A percentile compares a stretch with the other conserved stretches of the same genome.
These are phyloP conservation scores for Apiospora arundinis DNA, from an alignment of 2,329 filamentous ascomycete genomes.

Conservation along the genomic window DNA sequence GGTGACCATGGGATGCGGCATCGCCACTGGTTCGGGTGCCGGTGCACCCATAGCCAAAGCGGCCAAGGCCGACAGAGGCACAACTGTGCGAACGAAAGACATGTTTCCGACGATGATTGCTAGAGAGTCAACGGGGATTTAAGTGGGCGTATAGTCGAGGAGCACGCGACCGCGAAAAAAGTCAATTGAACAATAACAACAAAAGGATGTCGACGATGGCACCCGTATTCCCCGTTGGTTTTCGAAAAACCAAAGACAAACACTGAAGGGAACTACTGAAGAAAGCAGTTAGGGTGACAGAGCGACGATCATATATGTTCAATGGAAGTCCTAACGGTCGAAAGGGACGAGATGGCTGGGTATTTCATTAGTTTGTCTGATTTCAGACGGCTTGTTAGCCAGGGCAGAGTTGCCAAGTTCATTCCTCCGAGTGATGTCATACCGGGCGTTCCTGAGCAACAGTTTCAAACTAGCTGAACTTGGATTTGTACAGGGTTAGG, in stretches of 20 bases:
- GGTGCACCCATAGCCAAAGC: constrained; percentile 32
- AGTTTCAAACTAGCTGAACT: constrained; percentile 15
- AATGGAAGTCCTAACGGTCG: neutral
- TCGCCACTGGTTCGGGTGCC: constrained; percentile 32
- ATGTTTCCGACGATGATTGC: neutral
- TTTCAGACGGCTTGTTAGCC: constrained; percentile 11
- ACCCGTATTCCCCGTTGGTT: neutral
- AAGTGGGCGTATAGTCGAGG: neutral
- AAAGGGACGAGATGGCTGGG: neutral
- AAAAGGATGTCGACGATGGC: neutral
- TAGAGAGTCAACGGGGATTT: neutral
- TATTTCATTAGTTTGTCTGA: neutral
- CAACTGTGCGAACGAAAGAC: constrained; percentile 7
- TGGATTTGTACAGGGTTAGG: neutral
- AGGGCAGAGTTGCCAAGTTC: constrained; percentile 2
- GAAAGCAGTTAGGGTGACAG: neutral
- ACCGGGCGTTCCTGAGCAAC: constrained; percentile 14
- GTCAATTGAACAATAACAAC: neutral
- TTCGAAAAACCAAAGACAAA: neutral
- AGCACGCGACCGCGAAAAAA: neutral
- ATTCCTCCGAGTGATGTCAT: neutral
- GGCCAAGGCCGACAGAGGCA: constrained; percentile 26
- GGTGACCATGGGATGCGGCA: constrained; percentile 53
- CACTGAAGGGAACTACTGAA: neutral
- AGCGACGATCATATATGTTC: neutral